Conservation (phyloP, 139 green algal genomes). For the Chlamydomonas sphaeroides region DNA sequence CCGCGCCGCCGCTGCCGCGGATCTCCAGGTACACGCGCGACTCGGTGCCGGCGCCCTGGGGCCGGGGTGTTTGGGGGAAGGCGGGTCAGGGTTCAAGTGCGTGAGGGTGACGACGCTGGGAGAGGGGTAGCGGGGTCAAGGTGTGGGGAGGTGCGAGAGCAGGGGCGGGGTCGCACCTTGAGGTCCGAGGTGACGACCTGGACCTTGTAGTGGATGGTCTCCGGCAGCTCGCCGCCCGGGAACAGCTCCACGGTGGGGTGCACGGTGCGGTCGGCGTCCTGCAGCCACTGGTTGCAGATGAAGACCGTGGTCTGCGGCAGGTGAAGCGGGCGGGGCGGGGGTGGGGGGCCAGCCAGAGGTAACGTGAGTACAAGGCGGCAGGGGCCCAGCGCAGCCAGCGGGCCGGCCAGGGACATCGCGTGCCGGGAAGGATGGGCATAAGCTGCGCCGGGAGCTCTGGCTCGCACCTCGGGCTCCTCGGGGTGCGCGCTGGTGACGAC, state of each 20-base stretch:
- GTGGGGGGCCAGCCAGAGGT: no score
- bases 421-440: no score
- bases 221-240: constrained; percentile 30
- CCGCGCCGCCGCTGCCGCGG: constrained; percentile 39
- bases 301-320: constrained; percentile 27
- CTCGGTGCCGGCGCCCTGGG: constrained; percentile 62
- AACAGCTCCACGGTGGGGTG: constrained; percentile 55
- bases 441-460: no score
- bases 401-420: no score
- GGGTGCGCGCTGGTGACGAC: constrained; percentile 46
- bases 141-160: no score
- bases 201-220: constrained; percentile 37
- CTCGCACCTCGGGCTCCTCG: constrained; percentile 36
- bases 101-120: no score
- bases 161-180: constrained; percentile 37
- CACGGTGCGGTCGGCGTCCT: constrained; percentile 36
- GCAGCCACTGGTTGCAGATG: constrained; percentile 44
- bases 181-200: constrained; percentile 59
- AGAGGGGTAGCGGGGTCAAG: no score
- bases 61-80: neutral
- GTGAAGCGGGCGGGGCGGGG: no score
- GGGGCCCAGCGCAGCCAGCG: no score
- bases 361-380: no score
- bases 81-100: neutral
- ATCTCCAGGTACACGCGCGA: constrained; percentile 53